Conservation (phyloP, 495 filamentous ascomycete species). For the Cladorrhinum samala region DNA sequence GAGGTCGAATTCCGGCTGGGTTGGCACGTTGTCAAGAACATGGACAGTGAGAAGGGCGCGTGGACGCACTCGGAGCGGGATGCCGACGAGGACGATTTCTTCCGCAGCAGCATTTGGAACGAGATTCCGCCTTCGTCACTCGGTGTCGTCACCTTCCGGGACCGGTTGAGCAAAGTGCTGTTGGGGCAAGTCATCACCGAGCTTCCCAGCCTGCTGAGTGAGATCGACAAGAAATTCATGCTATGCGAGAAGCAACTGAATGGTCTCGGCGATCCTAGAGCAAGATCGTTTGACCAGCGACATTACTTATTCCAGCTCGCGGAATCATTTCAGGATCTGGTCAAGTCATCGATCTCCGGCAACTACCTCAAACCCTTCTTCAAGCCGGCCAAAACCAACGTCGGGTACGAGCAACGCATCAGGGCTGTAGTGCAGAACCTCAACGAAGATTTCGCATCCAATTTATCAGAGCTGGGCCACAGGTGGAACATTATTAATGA, state of each 20-base stretch:
- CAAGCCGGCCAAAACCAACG: constrained; percentile 29
- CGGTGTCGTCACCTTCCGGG: constrained; percentile 45
- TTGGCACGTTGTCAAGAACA: constrained; percentile 67
- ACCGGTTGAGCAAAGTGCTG: constrained; percentile 52
- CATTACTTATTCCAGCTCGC: constrained; percentile 49
- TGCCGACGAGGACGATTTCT: constrained; percentile 35
- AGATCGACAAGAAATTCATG: constrained; percentile 42
- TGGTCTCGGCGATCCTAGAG: constrained; percentile 45
- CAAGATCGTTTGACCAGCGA: constrained; percentile 44
- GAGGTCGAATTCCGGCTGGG: constrained; percentile 58
- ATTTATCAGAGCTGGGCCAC: constrained; percentile 44
- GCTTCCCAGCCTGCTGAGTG: constrained; percentile 53
- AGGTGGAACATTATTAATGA: constrained; percentile 26
- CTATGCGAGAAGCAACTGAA: constrained; percentile 30
- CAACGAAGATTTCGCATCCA: constrained; percentile 49
- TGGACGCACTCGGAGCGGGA: constrained; percentile 35
- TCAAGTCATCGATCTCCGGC: constrained; percentile 49
- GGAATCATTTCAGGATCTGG: constrained; percentile 42
- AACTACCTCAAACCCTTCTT: constrained; percentile 55
- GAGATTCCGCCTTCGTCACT: constrained; percentile 21
- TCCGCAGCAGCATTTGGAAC: constrained; percentile 39
- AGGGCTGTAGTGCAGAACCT: constrained; percentile 55
- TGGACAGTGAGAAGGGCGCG: constrained; percentile 43
- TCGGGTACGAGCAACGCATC: constrained; percentile 46
- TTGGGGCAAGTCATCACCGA: constrained; percentile 49